phyloP scores from a whole-genome alignment of 352 stramenopile species.

The Phytophthora ramorum region DNA sequence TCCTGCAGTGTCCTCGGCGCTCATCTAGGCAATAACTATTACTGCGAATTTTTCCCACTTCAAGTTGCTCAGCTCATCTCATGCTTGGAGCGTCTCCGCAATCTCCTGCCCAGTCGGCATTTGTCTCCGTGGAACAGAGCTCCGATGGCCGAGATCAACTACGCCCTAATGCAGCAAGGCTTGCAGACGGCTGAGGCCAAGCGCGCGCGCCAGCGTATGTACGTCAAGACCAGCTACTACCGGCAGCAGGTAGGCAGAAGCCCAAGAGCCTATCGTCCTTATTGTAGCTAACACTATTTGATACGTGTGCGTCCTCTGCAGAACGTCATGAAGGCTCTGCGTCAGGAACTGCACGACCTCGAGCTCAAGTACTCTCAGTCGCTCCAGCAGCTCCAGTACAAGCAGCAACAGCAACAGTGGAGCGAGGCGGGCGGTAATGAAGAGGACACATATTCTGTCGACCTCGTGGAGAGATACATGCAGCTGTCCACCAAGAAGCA shows the following conservation, averaged over 20 bases:
- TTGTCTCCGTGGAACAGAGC: conserved; percentile 11
- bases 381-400: conserved; percentile 29
- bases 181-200: conserved; percentile 26
- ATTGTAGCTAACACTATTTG: conserved; percentile 10
- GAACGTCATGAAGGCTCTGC: conserved; percentile 47
- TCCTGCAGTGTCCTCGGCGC: background rate
- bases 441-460: conserved; percentile 18
- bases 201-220: conserved; percentile 64
- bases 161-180: background rate
- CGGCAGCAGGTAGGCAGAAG: conserved; percentile 34
- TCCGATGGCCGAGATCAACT: conserved; percentile 18
- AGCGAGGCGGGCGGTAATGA: conserved; percentile 17
- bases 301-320: conserved; percentile 15
- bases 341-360: conserved; percentile 38
- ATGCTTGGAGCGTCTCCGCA: conserved; percentile 14
- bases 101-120: conserved; percentile 19
- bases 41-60: conserved; percentile 26
- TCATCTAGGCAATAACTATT: conserved; percentile 12
- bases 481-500: conserved; percentile 59
- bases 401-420: conserved; percentile 29
- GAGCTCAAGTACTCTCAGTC: conserved; percentile 45
- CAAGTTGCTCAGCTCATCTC: conserved; percentile 27
- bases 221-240: conserved; percentile 63
- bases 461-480: conserved; percentile 54
- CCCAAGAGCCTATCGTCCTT: background rate